These are phyloP conservation scores for Talaromyces funiculosus DNA, from an alignment of 2,329 filamentous ascomycete genomes.

Conservation along the genomic window DNA sequence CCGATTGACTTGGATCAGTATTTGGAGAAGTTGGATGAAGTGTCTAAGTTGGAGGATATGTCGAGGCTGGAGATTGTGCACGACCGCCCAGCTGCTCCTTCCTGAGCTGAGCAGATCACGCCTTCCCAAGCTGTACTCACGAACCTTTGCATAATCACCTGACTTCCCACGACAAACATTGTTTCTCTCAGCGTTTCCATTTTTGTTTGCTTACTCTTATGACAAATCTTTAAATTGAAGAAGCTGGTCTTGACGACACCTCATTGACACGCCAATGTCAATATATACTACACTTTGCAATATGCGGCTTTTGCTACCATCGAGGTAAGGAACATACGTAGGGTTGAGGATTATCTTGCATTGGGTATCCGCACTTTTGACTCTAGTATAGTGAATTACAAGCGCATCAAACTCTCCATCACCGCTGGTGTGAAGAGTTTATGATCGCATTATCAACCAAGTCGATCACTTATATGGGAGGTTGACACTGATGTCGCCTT, in stretches of 20 bases:
- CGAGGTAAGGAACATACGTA: neutral
- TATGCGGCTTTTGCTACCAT: neutral
- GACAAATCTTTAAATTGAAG: neutral
- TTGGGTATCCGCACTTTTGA: neutral
- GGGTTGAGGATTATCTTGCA: neutral
- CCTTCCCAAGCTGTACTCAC: neutral
- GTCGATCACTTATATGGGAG: too few species aligned
- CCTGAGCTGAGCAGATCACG: neutral
- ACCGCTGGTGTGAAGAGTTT: neutral
- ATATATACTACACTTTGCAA: neutral
- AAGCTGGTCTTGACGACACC: neutral
- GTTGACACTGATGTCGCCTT: too few species aligned
- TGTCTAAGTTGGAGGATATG: slow-evolving; percentile 10
- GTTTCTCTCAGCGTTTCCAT: neutral
- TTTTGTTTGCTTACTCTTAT: neutral
- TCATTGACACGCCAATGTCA: neutral
- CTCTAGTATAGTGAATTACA: too few species aligned
- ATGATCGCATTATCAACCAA: too few species aligned
- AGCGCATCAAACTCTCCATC: too few species aligned
- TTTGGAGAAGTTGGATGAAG: slow-evolving; percentile 18
- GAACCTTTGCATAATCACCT: neutral
- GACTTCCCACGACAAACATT: neutral
- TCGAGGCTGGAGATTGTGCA: slow-evolving; percentile 1
- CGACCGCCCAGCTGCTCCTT: neutral
- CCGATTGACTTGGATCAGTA: slow-evolving; percentile 17